Evolutionary conservation across 192 early-diverging fungal species (phyloP).

Genomic region (Dissophora ornata): DNA sequence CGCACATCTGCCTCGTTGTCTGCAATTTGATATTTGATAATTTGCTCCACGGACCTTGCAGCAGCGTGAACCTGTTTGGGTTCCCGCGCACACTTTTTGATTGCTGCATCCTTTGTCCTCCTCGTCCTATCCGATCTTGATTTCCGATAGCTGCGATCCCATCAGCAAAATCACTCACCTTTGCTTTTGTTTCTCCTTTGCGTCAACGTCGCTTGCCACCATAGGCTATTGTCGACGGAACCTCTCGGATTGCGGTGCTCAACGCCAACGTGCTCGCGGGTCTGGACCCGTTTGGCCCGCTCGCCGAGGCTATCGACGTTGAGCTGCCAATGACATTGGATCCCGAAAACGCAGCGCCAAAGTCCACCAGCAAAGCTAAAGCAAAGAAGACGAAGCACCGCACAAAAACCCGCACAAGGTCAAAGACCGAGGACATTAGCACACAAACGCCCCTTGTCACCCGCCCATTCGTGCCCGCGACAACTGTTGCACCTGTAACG

Average conservation of each 20-base stretch:
- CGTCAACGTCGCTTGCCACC: not conserved
- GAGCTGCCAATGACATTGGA: not conserved
- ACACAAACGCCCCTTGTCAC: no score
- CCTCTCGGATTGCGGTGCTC: not conserved
- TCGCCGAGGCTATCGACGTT: not conserved
- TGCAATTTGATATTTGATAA: no score
- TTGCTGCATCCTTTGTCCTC: no score
- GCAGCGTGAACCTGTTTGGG: no score
- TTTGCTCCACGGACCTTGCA: no score
- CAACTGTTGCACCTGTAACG: no score
- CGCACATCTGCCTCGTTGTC: no score
- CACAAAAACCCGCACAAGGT: not conserved
- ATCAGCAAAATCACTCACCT: not conserved
- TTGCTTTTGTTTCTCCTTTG: not conserved
- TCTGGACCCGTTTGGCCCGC: not conserved
- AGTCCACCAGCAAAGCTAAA: slow-evolving; percentile 14
- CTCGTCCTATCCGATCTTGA: no score
- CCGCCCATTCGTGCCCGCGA: no score
- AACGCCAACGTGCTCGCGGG: not conserved
- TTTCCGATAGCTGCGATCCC: no score
- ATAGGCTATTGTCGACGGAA: not conserved
- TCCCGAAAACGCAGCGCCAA: slow-evolving; percentile 8
- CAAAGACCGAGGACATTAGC: no score
- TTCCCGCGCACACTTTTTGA: no score
- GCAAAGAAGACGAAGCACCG: not conserved